These are phyloP conservation scores for Paragyromitra xinjiangensis DNA, from an alignment of 495 filamentous ascomycete species.

Conservation along the genomic window DNA sequence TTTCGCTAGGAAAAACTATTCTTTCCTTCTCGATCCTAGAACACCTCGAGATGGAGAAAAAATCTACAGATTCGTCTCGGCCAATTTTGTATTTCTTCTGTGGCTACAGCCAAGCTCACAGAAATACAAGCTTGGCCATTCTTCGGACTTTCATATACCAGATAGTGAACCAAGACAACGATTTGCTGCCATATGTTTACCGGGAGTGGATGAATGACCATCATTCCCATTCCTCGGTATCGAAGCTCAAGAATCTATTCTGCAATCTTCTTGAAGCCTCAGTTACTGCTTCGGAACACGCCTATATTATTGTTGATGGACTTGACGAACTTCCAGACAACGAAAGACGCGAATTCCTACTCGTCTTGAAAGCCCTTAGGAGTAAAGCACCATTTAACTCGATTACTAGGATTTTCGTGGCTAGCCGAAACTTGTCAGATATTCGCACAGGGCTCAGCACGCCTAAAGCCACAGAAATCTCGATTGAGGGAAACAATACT, in stretches of 20 bases:
- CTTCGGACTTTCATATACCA: slow-evolving; percentile 56
- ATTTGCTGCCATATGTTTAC: slow-evolving; percentile 49
- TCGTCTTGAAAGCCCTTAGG: slow-evolving; percentile 32
- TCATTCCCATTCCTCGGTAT: slow-evolving; percentile 8
- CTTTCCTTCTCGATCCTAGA: slow-evolving; percentile 28
- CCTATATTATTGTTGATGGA: slow-evolving; percentile 57
- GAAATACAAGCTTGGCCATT: slow-evolving; percentile 39
- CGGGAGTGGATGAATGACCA: slow-evolving; percentile 29
- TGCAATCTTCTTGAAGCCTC: slow-evolving; percentile 49
- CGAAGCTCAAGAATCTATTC: slow-evolving; percentile 20
- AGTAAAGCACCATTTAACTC: slow-evolving; percentile 12
- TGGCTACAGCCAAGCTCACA: slow-evolving; percentile 44
- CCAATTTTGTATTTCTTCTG: slow-evolving; percentile 57
- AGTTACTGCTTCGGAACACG: slow-evolving; percentile 16
- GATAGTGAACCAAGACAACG: slow-evolving; percentile 50
- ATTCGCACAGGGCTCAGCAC: slow-evolving; percentile 27
- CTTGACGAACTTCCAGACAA: slow-evolving; percentile 56
- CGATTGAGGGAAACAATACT: slow-evolving; percentile 27
- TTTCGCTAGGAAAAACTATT: slow-evolving; percentile 47
- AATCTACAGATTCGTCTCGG: background rate
- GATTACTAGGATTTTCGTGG: slow-evolving; percentile 42
- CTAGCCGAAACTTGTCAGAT: slow-evolving; percentile 24
- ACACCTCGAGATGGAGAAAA: slow-evolving; percentile 2
- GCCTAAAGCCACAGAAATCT: slow-evolving; percentile 10
- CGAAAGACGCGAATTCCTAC: slow-evolving; percentile 37